A percentile compares a stretch with the other conserved stretches of the same genome.
phyloP scores from a whole-genome alignment of 768 basidiomycete genomes.

The Serendipita sp. region DNA sequence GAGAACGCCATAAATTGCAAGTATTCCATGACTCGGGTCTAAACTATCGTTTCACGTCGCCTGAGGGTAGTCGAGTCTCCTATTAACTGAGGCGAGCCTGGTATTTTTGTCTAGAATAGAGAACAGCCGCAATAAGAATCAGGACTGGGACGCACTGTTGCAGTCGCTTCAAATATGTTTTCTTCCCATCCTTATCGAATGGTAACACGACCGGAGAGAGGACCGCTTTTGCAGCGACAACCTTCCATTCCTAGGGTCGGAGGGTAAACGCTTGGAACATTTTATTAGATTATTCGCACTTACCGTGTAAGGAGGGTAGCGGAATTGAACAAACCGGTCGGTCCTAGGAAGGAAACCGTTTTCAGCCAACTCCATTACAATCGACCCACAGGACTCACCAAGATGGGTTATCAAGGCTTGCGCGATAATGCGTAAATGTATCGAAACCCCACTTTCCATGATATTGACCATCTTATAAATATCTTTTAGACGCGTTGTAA shows the following conservation, averaged over 20 bases:
- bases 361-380: not conserved
- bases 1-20: too few relatives aligned
- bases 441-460: constrained; percentile 64
- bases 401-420: constrained; percentile 30
- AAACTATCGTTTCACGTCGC: too few relatives aligned
- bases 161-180: not conserved
- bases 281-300: not conserved
- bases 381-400: constrained; percentile 17
- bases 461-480: constrained; percentile 41
- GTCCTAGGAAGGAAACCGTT: not conserved
- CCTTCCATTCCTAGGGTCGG: not conserved
- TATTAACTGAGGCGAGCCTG: not conserved
- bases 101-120: not conserved
- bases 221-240: not conserved
- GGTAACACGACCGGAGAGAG: not conserved
- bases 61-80: too few relatives aligned
- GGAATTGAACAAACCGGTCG: not conserved
- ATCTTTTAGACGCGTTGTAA: not conserved
- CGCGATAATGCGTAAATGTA: constrained; percentile 56
- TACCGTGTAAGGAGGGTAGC: not conserved
- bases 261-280: not conserved
- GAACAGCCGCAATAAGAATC: not conserved
- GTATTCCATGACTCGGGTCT: too few relatives aligned
- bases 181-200: constrained; percentile 1
- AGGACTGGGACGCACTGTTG: not conserved